Evolutionary conservation across 2,329 filamentous ascomycete genomes (phyloP), one percentile per base, ranked within the genome.

Genomic region (Xylariaceae sp.): DNA sequence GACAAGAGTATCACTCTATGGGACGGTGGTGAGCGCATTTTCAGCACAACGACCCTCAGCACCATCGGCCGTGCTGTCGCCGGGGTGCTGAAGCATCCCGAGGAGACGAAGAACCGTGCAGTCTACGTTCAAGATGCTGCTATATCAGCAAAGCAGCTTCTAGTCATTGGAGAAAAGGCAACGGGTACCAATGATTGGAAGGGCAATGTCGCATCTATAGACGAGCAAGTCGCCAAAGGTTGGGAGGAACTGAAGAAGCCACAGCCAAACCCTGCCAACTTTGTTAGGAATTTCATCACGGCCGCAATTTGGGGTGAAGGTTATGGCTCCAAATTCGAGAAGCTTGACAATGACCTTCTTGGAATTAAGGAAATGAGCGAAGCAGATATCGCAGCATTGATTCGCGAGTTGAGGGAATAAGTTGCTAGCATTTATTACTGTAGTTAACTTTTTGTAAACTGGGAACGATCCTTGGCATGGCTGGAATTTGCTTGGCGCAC

Each of bases 21-120:
- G 53, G 73, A 81, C 52, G 66, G 66, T 6, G 78, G 79, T 8
- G 63, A 72, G 14, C 60, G 59, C 0, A 61, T 53, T 6, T 75
- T 74, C 55, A 72, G 67, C 4, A 47, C 69, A 0, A 75, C 69
- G 2, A 77, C 73, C 7, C 58, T 76, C 1, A 49, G 61, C 3
- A 64, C 67, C 5, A 64, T 79, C 19, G 75, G 67, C 1, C 60
- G 68, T 14, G 70, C 77, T 1, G 66, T 79, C 1, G 64, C 71
- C 7, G 66, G 69, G 10, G 63, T 76, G 1, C 63, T 83, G 2
- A 66, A 62, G 54, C 67, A 61, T 14, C 67, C 71, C 0, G 62
- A 68, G 1, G 62, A 69, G 38, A 79, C 76, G 0, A 70, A 65
- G 48, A 82, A 83, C 55, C 66, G 73, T 37, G 71, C 74, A 48